Evolutionary conservation across 352 stramenopile species (phyloP).

Genomic region (Phytophthora pistaciae): DNA sequence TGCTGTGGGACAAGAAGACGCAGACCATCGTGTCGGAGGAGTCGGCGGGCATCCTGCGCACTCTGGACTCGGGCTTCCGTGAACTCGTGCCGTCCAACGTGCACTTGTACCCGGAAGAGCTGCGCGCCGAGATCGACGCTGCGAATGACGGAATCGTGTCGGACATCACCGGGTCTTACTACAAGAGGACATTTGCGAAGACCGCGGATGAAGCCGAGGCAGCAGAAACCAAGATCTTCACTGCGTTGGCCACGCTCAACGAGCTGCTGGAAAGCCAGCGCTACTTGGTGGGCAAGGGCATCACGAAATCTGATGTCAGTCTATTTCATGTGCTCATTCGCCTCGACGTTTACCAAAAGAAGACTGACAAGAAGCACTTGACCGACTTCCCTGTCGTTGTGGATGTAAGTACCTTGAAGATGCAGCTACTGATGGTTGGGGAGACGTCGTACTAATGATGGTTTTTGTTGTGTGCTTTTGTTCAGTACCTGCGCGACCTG

Average conservation of each 20-base stretch:
- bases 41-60: slow-evolving; percentile 77
- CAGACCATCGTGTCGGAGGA: slow-evolving; percentile 87
- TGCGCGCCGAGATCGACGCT: slow-evolving; percentile 61
- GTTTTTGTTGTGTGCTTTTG: slow-evolving; percentile 4
- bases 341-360: slow-evolving; percentile 30
- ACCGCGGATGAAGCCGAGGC: not conserved
- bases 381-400: slow-evolving; percentile 54
- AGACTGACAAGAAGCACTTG: slow-evolving; percentile 49
- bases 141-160: slow-evolving; percentile 71
- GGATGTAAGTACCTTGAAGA: not conserved
- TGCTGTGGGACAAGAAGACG: slow-evolving; percentile 80
- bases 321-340: slow-evolving; percentile 44
- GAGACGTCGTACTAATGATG: not conserved
- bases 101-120: slow-evolving; percentile 53
- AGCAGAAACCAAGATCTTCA: slow-evolving; percentile 12
- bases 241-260: slow-evolving; percentile 32
- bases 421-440: not conserved
- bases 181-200: too few species aligned
- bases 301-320: slow-evolving; percentile 48
- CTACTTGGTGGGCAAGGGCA: slow-evolving; percentile 24
- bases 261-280: slow-evolving; percentile 20
- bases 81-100: slow-evolving; percentile 43
- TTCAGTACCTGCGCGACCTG: slow-evolving; percentile 49
- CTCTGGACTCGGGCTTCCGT: slow-evolving; percentile 54
- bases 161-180: too few species aligned